Evolutionary conservation across 805 yeast genomes (phyloP), one percentile per base, ranked within the genome.

Genomic region (Zygosaccharomyces pseudorouxii): DNA sequence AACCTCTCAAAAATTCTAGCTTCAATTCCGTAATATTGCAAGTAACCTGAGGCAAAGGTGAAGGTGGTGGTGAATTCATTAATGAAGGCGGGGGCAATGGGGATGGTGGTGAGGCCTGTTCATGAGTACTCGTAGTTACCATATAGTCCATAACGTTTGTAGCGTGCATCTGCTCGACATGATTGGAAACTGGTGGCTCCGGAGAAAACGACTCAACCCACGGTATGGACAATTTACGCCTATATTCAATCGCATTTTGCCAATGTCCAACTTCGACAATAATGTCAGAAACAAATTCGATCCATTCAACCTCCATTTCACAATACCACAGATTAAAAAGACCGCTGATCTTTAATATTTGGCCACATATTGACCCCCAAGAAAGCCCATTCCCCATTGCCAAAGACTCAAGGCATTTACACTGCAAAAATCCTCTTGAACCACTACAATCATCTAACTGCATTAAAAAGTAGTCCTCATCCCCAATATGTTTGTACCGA

Each of bases 241-340:
- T 33, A 33, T 14, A 33, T 19, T 33, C 19, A 33, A 33, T 33
- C 20, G 68, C 59, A 5, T 41, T 46, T 23, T 51, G 51, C 77
- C 78, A 74, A 62, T 72, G 71, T 7, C 56, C 51, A 7, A 72
- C 40, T 46, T 75, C 76, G 3, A 46, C 45, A 3, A 39, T 52
- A 8, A 73, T 28, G 11, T 60, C 60, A 4, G 50, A 46, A 10
- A 48, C 40, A n/a, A 64, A 45, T 35, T 53, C 59, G 2, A 70
- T 42, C 19, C 52, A 49, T 1, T 64, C 64, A 0, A 68, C 69
- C 5, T 60, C 56, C 1, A 75, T 20, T 45, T 74, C 77, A 10
- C 53, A 42, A 18, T 48, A 52, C 0, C 49, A 55, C 49, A 56
- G 20, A 59, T 35, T 38, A 19, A 33, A 46, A 14, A 3, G 12